Evolutionary conservation across 2,329 filamentous ascomycete species (phyloP), one percentile per base, ranked within the genome.

Genomic region (Ceratocystis ficicola): DNA sequence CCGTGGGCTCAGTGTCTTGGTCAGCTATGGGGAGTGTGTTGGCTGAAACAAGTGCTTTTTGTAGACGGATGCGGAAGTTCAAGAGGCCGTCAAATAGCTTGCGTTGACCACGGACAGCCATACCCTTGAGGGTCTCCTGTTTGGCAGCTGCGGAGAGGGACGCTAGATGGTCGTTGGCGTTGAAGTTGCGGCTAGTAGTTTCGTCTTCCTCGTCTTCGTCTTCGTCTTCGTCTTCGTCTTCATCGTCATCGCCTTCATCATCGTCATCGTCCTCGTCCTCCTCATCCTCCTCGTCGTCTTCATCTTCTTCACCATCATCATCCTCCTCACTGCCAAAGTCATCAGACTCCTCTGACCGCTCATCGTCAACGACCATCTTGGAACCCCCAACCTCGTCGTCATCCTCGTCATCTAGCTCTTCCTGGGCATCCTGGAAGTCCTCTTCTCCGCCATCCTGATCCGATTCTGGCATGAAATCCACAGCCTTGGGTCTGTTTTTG

Each of bases 11-110:
- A 44, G 76, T 75, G 69, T 72, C 68, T 73, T 72, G 73, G 4
- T 72, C 70, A 15, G 74, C 74, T 0, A 80, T 76, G 17, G 81
- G 75, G 50, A 95, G 79, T 0, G 90, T 87, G 74, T 96, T 96
- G 30, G 87, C 83, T 0, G 89, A 86, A 17, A 94, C 83, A 15
- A 99, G 77, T 1, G 89, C 90, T 75, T 96, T 97, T 74, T 99
- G 95, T 20, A 99, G 77, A 68, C 93, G 89, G 72, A 99, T 96
- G 22, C 94, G 86, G 15, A 91, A 83, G 76, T 96, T 95, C 41
- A 99, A 81, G 0, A 97, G 83, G 0, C 89, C 84, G 70, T 97
- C 93, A 72, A 96, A 99, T 0, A 87, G 85, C 68, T 86, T 87
- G 63, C 91, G 85, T 76, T 99, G 94, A 66, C 86, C 80, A 71